Base-by-base conservation (phyloP, 768 basidiomycete species). In the Mrakia blollopis region DNA sequence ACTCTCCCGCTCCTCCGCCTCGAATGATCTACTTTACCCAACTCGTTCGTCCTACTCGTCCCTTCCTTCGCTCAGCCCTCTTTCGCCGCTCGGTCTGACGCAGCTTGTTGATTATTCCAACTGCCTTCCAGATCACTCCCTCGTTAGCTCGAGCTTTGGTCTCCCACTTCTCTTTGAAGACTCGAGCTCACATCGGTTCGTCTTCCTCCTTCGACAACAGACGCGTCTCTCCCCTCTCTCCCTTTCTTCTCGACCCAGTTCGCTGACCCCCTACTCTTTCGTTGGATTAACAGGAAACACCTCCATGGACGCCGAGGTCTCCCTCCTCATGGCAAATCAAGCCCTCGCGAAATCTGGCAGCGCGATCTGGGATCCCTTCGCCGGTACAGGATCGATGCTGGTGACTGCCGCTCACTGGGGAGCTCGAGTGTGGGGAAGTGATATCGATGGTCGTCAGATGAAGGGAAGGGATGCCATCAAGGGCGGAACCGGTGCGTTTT, bases 361-460 rank as follows among this genome's bases (percentile, higher is more conserved):
- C 28, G 83, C 96, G 32, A 86, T 98, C 23, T 99, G 98, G 80
- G 97, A 99, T 82, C 97, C 97, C 0, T 99, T 98, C 83, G 89
- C 91, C 79, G 95, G 82, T 4, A 82, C 83, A 0, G 82, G 82
- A 5, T 84, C 83, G 8, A 82, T 85, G 82, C 81, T 86, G 0
- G 83, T 85, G 70, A 92, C 94, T 0, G 87, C 88, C 3, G 92
- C 94, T 0, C 87, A 93, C 81, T 98, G 95, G 80, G 97, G 97
- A 2, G 91, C 94, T 0, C 83, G 89, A 37, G 88, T 94, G 0
- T 89, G 92, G 74, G 97, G 96, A 25, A 94, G 93, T 25, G 97
- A 98, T 82, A 98, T 99, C 69, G 96, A 98, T 81, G 97, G 97
- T 0, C 87, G 97, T 60, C 96, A 98, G 82, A 95, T 98, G 91